Evolutionary conservation across 2,329 filamentous ascomycete genomes (phyloP).

Genomic region (Colletotrichum somersetense): DNA sequence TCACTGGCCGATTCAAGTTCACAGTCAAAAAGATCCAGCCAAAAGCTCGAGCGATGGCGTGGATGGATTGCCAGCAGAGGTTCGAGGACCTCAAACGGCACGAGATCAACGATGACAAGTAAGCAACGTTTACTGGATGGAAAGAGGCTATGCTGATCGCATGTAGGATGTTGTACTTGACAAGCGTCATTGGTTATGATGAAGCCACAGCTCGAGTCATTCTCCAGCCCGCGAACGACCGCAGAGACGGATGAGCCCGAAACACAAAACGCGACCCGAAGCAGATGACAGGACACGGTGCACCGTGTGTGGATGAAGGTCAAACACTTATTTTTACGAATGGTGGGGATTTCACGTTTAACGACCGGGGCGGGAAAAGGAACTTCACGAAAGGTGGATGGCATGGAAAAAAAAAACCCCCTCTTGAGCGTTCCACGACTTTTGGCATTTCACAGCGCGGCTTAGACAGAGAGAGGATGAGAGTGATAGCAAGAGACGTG

Average conservation of each 20-base stretch:
- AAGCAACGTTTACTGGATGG: constrained; percentile 55
- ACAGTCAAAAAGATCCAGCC: constrained; percentile 85
- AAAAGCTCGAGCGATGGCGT: constrained; percentile 72
- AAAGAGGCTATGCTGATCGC: not conserved
- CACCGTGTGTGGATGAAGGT: constrained; percentile 7
- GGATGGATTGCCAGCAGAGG: constrained; percentile 79
- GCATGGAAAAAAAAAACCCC: constrained; percentile 14
- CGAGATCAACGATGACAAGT: constrained; percentile 83
- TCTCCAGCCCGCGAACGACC: constrained; percentile 33
- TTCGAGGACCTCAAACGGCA: constrained; percentile 79
- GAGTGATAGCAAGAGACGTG: constrained; percentile 3
- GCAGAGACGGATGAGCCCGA: constrained; percentile 19
- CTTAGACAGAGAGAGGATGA: constrained; percentile 24
- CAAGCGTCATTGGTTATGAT: constrained; percentile 42
- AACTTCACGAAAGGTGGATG: constrained; percentile 32
- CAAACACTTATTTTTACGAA: constrained; percentile 20
- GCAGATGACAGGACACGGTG: constrained; percentile 17
- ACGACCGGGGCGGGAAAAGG: constrained; percentile 29
- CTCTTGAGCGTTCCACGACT: constrained; percentile 37
- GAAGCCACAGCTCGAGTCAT: constrained; percentile 40
- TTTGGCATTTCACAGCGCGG: constrained; percentile 40
- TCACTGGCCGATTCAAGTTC: constrained; percentile 86
- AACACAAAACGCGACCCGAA: constrained; percentile 6
- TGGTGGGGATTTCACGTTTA: constrained; percentile 4
- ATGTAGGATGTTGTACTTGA: constrained; percentile 41